A percentile compares a stretch with the other conserved stretches of the same genome.
phyloP scores from a whole-genome alignment of 139 green algal genomes.

The Chlamydomonas sp. region DNA sequence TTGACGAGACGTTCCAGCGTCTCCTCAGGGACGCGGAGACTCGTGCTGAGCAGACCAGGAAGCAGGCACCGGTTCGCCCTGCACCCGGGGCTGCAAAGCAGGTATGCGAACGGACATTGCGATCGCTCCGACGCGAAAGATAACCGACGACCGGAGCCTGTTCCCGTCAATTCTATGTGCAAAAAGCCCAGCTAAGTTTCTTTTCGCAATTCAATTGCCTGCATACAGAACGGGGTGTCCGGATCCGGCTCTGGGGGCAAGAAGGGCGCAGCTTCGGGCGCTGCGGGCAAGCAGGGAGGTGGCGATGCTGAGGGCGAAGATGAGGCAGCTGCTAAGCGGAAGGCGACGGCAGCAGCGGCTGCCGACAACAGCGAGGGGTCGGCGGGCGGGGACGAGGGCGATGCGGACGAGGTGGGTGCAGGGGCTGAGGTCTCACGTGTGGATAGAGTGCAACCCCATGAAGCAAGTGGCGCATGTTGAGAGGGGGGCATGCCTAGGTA shows the following conservation, averaged over 20 bases:
- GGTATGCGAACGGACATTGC: not conserved
- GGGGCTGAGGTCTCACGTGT: not conserved
- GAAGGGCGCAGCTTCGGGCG: not conserved
- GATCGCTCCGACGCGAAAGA: not conserved
- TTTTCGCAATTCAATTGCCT: too few relatives aligned
- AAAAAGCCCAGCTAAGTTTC: too few relatives aligned
- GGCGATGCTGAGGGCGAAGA: constrained; percentile 5
- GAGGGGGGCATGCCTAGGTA: too few relatives aligned
- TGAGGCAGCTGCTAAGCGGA: not conserved
- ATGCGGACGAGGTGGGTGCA: constrained; percentile 19
- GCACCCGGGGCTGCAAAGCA: not conserved
- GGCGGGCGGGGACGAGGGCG: constrained; percentile 19
- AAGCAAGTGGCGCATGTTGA: too few relatives aligned
- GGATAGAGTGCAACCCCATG: not conserved
- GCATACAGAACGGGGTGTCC: not conserved
- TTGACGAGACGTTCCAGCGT: constrained; percentile 60
- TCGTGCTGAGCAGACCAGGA: constrained; percentile 58
- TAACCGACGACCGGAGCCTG: not conserved
- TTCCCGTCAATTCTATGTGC: too few relatives aligned
- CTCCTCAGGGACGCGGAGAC: constrained; percentile 76
- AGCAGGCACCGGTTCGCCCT: constrained; percentile 16
- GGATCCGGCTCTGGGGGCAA: constrained; percentile 2
- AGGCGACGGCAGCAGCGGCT: not conserved
- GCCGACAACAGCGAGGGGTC: constrained; percentile 25
- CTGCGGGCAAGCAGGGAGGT: not conserved